Conservation (phyloP, 371 early-diverging fungal species). For the Entomophthora muscae region DNA sequence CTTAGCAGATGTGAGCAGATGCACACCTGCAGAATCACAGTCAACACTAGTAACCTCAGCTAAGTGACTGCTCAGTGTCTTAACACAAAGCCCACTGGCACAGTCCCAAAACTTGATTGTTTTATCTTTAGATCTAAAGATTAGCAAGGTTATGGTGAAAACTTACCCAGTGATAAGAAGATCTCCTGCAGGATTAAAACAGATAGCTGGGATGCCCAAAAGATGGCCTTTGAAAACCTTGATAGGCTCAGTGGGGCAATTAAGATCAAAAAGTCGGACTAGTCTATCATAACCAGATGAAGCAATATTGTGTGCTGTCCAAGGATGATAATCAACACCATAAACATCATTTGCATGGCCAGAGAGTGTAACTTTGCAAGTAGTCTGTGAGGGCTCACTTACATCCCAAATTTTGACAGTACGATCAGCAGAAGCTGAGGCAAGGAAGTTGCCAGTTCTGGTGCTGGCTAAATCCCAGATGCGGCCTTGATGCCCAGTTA, state of each 20-base stretch:
- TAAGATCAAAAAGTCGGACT: constrained; percentile 68
- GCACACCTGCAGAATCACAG: constrained; percentile 64
- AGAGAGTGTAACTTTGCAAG: constrained; percentile 19
- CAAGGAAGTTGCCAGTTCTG: constrained; percentile 41
- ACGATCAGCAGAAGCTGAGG: constrained; percentile 81
- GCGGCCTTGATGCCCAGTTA: constrained; percentile 74
- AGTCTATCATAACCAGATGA: constrained; percentile 87
- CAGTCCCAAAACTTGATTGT: constrained; percentile 95
- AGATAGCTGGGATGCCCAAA: constrained; percentile 62
- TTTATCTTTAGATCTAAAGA: constrained; percentile 67
- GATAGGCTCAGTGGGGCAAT: constrained; percentile 44
- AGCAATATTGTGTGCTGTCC: constrained; percentile 49
- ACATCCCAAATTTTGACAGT: constrained; percentile 45
- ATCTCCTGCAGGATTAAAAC: constrained; percentile 83
- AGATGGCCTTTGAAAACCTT: constrained; percentile 78
- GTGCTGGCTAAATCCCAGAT: constrained; percentile 82
- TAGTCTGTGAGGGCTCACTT: background rate
- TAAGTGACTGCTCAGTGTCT: constrained; percentile 77
- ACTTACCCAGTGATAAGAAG: constrained; percentile 60
- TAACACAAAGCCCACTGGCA: constrained; percentile 80
- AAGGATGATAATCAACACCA: constrained; percentile 69
- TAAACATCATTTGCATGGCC: constrained; percentile 71
- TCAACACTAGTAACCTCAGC: constrained; percentile 91
- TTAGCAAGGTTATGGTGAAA: background rate
- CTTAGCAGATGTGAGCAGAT: constrained; percentile 74